A percentile compares a stretch with the other conserved stretches of the same genome.
Evolutionary conservation across 352 stramenopile species (phyloP).

Genomic region (Phytophthora podocarpi): DNA sequence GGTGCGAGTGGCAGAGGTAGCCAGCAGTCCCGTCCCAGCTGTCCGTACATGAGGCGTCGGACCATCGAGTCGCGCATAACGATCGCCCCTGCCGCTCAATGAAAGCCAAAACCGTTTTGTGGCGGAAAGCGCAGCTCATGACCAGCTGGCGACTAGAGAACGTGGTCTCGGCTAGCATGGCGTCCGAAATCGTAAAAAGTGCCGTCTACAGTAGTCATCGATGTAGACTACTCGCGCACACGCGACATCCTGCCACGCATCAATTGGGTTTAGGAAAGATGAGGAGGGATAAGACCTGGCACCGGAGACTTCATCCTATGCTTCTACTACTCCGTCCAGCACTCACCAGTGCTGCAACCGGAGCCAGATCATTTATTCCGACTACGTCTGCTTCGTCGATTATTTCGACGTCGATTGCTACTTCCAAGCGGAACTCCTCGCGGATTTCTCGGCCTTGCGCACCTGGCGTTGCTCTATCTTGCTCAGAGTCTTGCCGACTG

Average conservation of each 20-base stretch:
- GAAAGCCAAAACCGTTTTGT: slow-evolving; percentile 12
- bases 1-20: slow-evolving; percentile 17
- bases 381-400: slow-evolving; percentile 5
- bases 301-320: not conserved
- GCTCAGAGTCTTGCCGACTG: slow-evolving; percentile 29
- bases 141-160: slow-evolving; percentile 14
- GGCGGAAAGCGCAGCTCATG: slow-evolving; percentile 10
- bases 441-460: slow-evolving; percentile 35
- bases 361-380: slow-evolving; percentile 20
- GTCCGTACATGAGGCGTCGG: no score
- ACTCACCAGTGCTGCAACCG: slow-evolving; percentile 3
- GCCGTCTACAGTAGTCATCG: no score
- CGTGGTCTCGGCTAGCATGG: slow-evolving; percentile 10
- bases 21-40: slow-evolving; percentile 19
- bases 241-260: not conserved
- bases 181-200: no score
- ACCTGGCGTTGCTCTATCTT: slow-evolving; percentile 57
- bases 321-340: slow-evolving; percentile 11
- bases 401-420: slow-evolving; percentile 19
- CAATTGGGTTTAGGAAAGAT: slow-evolving; percentile 9
- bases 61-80: slow-evolving; percentile 18
- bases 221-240: no score
- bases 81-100: slow-evolving; percentile 7
- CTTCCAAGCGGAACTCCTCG: slow-evolving; percentile 15
- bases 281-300: not conserved